A percentile compares a stretch with the other conserved stretches of the same genome.
These are phyloP conservation scores for Hypoxylon lenormandii DNA, from an alignment of 495 filamentous ascomycete species.

Conservation along the genomic window DNA sequence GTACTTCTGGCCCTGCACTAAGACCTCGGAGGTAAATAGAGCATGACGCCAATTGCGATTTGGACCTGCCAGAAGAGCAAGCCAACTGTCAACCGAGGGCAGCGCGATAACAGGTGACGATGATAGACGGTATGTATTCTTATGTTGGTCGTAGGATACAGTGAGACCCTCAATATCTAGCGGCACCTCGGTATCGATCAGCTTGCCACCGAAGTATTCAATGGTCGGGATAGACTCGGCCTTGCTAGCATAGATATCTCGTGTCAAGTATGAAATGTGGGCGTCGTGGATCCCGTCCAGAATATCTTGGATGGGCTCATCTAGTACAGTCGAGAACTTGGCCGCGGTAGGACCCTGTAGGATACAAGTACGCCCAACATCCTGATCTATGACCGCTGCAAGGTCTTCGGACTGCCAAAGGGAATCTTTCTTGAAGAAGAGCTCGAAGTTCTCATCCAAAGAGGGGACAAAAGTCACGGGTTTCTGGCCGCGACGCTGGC, in stretches of 20 bases:
- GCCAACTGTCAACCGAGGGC: conserved; percentile 84
- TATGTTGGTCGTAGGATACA: conserved; percentile 76
- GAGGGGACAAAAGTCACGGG: conserved; percentile 93
- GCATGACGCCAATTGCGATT: conserved; percentile 91
- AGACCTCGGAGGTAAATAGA: conserved; percentile 95
- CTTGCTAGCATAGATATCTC: conserved; percentile 82
- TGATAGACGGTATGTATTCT: conserved; percentile 82
- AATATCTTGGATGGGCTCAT: conserved; percentile 94
- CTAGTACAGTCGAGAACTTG: conserved; percentile 85
- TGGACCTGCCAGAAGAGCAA: conserved; percentile 86
- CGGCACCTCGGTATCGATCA: conserved; percentile 72
- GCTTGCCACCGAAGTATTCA: conserved; percentile 93
- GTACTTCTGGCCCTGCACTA: conserved; percentile 94
- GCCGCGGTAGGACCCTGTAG: conserved; percentile 94
- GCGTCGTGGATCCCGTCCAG: conserved; percentile 86
- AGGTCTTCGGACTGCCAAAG: conserved; percentile 99
- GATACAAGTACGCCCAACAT: conserved; percentile 94
- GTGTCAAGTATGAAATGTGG: conserved; percentile 81
- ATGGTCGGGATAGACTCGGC: conserved; percentile 80
- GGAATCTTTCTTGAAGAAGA: conserved; percentile 99
- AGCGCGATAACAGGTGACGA: conserved; percentile 73
- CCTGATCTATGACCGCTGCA: conserved; percentile 92
- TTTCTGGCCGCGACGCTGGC: conserved; percentile 92
- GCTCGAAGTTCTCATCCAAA: conserved; percentile 94
- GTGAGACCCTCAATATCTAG: conserved; percentile 81